These are phyloP conservation scores for Ambrosiella cleistominuta DNA, from an alignment of 2,329 filamentous ascomycete species.

Conservation along the genomic window DNA sequence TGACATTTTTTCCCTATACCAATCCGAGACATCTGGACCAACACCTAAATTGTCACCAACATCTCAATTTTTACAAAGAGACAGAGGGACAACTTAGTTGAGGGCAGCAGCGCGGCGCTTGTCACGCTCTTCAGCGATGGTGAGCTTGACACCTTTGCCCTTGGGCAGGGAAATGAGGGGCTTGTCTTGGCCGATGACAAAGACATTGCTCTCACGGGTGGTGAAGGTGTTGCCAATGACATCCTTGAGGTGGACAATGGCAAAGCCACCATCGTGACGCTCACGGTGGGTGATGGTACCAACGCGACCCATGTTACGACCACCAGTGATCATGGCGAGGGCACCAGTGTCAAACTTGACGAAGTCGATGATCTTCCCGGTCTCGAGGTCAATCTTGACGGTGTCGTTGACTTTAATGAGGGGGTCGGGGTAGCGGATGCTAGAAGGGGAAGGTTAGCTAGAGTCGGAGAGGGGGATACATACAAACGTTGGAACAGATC, in stretches of 20 bases:
- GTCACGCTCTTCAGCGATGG: conserved; percentile 97
- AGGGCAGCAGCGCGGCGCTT: conserved; percentile 59
- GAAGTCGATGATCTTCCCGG: conserved; percentile 95
- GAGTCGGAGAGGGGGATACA: conserved; percentile 20
- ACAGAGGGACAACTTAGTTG: conserved; percentile 26
- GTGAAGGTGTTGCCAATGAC: conserved; percentile 99
- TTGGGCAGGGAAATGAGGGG: conserved; percentile 99
- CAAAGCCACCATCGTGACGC: conserved; percentile 99
- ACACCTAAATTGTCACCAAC: not conserved
- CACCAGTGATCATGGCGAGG: conserved; percentile 96
- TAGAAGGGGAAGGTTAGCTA: conserved; percentile 32
- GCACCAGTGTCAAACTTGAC: conserved; percentile 98
- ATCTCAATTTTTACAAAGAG: conserved; percentile 2
- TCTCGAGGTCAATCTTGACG: conserved; percentile 94
- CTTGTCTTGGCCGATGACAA: conserved; percentile 97
- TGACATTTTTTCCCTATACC: not conserved
- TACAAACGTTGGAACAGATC: conserved; percentile 29
- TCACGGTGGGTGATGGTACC: conserved; percentile 99
- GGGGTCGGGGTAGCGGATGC: conserved; percentile 98
- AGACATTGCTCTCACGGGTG: conserved; percentile 98
- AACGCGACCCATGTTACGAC: conserved; percentile 99
- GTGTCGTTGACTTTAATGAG: conserved; percentile 99
- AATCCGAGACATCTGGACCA: not conserved
- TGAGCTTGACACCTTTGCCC: conserved; percentile 99
- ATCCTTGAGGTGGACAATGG: conserved; percentile 99